Conservation (phyloP, 345 rosid genomes). For the Arabis hirsuta region DNA sequence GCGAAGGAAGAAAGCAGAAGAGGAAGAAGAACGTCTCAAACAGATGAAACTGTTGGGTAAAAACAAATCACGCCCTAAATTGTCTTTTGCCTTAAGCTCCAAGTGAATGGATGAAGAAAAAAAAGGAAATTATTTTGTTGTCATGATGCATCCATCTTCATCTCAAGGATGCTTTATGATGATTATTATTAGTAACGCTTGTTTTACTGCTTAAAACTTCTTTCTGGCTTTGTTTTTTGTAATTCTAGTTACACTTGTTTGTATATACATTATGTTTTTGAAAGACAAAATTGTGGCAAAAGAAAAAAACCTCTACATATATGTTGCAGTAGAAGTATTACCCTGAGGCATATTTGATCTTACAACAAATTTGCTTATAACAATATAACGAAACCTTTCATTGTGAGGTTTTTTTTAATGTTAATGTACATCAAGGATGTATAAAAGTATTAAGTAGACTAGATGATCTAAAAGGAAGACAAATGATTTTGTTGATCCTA, state of each 20-base stretch:
- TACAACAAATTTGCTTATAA: background rate
- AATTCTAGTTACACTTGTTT: constrained; percentile 2
- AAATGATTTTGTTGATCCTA: constrained; percentile 25
- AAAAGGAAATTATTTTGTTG: background rate
- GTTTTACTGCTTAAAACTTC: background rate
- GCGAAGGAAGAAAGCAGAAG: constrained; percentile 85
- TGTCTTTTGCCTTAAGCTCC: constrained; percentile 85
- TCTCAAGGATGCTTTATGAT: constrained; percentile 9
- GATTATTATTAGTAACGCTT: constrained; percentile 6
- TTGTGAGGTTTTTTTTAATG: constrained; percentile 11
- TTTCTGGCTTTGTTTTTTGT: background rate
- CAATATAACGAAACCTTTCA: constrained; percentile 19
- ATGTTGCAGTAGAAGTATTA: constrained; percentile 9
- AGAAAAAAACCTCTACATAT: background rate
- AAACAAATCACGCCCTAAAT: constrained; percentile 92
- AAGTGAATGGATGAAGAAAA: constrained; percentile 52
- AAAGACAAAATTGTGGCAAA: too few species aligned
- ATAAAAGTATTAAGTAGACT: constrained; percentile 14
- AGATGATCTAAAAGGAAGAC: constrained; percentile 5
- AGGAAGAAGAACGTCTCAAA: constrained; percentile 86
- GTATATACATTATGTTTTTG: background rate
- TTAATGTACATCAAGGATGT: constrained; percentile 35
- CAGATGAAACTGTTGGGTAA: constrained; percentile 96
- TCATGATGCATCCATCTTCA: constrained; percentile 14
- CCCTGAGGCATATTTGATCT: constrained; percentile 5